These are phyloP conservation scores for Eudorina sp. DNA, from an alignment of 139 green algal genomes.

Conservation along the genomic window DNA sequence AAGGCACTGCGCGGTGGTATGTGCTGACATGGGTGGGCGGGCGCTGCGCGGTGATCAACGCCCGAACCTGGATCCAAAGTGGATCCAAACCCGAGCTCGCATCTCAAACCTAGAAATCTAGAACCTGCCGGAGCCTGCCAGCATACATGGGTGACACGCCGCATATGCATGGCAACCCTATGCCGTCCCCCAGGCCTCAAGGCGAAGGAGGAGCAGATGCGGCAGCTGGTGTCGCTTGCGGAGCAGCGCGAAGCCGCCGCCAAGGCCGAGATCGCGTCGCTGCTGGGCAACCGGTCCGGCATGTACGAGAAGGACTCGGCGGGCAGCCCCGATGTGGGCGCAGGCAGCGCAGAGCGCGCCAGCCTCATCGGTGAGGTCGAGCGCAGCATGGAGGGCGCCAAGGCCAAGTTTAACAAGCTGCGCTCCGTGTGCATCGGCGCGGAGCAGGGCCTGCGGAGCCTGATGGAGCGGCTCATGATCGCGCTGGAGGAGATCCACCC, in stretches of 20 bases:
- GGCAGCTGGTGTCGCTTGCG: constrained; percentile 81
- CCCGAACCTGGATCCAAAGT: no score
- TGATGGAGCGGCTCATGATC: constrained; percentile 71
- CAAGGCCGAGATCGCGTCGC: constrained; percentile 73
- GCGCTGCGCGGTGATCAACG: no score
- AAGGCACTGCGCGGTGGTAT: no score
- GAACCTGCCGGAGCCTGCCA: no score
- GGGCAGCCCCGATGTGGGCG: constrained; percentile 16
- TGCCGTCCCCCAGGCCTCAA: constrained; percentile 73
- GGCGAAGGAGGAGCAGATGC: constrained; percentile 87
- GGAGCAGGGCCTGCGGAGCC: constrained; percentile 72
- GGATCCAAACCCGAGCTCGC: no score
- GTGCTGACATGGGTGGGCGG: no score
- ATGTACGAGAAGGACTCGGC: constrained; percentile 73
- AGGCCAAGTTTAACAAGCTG: constrained; percentile 76
- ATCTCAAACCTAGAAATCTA: no score
- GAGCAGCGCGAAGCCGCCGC: constrained; percentile 76
- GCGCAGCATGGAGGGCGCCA: constrained; percentile 61
- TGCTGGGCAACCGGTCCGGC: constrained; percentile 64
- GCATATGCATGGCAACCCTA: no score
- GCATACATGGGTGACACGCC: no score
- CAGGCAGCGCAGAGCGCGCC: constrained; percentile 47
- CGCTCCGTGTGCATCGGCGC: constrained; percentile 77
- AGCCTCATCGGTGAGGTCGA: constrained; percentile 62
- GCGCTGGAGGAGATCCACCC: constrained; percentile 62